phyloP scores from a whole-genome alignment of 495 filamentous ascomycete species.

The Recurvomyces mirabilis region DNA sequence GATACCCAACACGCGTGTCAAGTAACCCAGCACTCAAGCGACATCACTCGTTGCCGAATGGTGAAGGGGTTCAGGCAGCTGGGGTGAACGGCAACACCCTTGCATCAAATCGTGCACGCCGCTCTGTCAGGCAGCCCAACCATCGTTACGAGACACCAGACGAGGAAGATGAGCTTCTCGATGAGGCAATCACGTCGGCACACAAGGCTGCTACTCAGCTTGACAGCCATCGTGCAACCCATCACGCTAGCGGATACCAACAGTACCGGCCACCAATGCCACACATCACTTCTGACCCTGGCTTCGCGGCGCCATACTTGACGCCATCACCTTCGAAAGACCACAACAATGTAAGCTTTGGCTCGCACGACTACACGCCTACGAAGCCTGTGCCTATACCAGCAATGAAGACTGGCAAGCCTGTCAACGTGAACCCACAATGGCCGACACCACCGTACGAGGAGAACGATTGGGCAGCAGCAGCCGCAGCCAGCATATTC shows the following conservation, averaged over 20 bases:
- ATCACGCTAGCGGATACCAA: conserved; percentile 26
- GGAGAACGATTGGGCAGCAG: conserved; percentile 79
- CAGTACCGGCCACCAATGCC: conserved; percentile 16
- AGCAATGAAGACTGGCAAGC: conserved; percentile 38
- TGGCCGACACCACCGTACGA: conserved; percentile 96
- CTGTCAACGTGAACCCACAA: conserved; percentile 50
- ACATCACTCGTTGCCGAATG: conserved; percentile 57
- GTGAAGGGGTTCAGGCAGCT: conserved; percentile 43
- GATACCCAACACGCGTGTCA: conserved; percentile 21
- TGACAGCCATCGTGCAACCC: conserved; percentile 25
- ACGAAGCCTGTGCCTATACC: conserved; percentile 47
- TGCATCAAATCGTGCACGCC: conserved; percentile 71
- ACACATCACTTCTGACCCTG: conserved; percentile 40
- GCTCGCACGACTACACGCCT: conserved; percentile 40
- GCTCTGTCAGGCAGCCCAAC: conserved; percentile 63
- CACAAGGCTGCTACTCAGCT: conserved; percentile 45
- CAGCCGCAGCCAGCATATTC: conserved; percentile 66
- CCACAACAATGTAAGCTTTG: conserved; percentile 60
- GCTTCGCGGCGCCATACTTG: conserved; percentile 65
- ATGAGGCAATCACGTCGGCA: conserved; percentile 61
- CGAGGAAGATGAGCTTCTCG: conserved; percentile 90
- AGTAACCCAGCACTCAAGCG: conserved; percentile 29
- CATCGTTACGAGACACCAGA: conserved; percentile 88
- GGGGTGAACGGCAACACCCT: conserved; percentile 36
- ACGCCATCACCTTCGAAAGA: conserved; percentile 85